Conservation (phyloP, 164 flowering plant species). For the Cinnamomum micranthum region DNA sequence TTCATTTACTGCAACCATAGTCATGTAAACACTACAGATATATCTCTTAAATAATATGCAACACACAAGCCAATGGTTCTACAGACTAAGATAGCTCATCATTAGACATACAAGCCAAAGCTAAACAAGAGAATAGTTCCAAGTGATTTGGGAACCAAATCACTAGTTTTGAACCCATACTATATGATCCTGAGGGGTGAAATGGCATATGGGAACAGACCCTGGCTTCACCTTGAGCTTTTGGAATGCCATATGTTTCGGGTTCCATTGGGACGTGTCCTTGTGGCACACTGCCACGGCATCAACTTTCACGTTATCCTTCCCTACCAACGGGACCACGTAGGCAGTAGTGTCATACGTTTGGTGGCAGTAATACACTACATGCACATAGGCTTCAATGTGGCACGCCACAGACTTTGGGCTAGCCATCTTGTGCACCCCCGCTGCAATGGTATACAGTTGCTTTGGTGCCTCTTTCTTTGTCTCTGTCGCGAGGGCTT, state of each 20-base stretch:
- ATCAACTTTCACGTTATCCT: constrained; percentile 22
- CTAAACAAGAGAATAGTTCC: no score
- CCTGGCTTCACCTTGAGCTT: constrained; percentile 35
- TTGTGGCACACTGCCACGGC: constrained; percentile 29
- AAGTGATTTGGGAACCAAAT: no score
- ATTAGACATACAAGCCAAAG: no score
- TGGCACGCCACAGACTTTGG: constrained; percentile 27
- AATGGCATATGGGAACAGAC: constrained; percentile 34
- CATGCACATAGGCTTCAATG: constrained; percentile 18
- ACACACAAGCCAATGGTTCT: no score
- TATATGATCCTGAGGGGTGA: constrained; percentile 31
- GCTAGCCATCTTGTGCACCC: constrained; percentile 11
- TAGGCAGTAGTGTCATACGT: constrained; percentile 19
- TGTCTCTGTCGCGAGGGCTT: constrained; percentile 14
- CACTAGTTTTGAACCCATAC: constrained; percentile 15
- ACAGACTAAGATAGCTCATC: no score
- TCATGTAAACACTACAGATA: no score
- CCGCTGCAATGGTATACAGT: constrained; percentile 11
- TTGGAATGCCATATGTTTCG: constrained; percentile 31
- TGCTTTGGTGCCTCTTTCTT: constrained; percentile 9
- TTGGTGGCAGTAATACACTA: constrained; percentile 28
- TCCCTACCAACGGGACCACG: constrained; percentile 22
- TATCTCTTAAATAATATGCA: no score
- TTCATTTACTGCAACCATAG: no score
- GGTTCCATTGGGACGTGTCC: constrained; percentile 32